These are phyloP conservation scores for Lonicera japonica DNA, from an alignment of 129 eudicot genomes.

Conservation along the genomic window DNA sequence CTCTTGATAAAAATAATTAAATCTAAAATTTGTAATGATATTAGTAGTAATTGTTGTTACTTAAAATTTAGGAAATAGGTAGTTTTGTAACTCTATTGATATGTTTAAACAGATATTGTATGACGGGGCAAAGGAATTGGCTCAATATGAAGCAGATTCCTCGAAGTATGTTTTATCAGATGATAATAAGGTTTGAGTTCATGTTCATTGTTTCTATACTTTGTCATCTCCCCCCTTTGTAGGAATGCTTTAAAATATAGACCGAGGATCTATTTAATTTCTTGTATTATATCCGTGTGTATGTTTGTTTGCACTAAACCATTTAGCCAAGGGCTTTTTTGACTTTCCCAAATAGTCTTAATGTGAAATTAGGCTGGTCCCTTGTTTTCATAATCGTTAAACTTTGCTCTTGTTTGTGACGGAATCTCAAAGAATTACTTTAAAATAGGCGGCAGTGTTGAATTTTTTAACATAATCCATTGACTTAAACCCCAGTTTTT, in stretches of 20 bases:
- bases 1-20: not conserved
- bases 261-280: not conserved
- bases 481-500: too few species aligned
- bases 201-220: not conserved
- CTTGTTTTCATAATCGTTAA: too few species aligned
- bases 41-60: not conserved
- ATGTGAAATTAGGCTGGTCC: too few species aligned
- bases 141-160: conserved; percentile 56
- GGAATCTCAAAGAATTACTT: too few species aligned
- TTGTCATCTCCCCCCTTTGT: not conserved
- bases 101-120: conserved; percentile 53
- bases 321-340: too few species aligned
- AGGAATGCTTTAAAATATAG: not conserved
- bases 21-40: not conserved
- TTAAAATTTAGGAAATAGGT: not conserved
- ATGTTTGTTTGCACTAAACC: too few species aligned
- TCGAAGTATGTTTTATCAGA: conserved; percentile 60
- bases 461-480: too few species aligned
- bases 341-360: too few species aligned
- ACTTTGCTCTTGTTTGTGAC: too few species aligned
- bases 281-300: not conserved
- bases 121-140: conserved; percentile 88
- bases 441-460: too few species aligned
- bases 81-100: not conserved
- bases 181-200: conserved; percentile 60